These are phyloP conservation scores for Pisolithus sp. DNA, from an alignment of 768 basidiomycete genomes.

Conservation along the genomic window DNA sequence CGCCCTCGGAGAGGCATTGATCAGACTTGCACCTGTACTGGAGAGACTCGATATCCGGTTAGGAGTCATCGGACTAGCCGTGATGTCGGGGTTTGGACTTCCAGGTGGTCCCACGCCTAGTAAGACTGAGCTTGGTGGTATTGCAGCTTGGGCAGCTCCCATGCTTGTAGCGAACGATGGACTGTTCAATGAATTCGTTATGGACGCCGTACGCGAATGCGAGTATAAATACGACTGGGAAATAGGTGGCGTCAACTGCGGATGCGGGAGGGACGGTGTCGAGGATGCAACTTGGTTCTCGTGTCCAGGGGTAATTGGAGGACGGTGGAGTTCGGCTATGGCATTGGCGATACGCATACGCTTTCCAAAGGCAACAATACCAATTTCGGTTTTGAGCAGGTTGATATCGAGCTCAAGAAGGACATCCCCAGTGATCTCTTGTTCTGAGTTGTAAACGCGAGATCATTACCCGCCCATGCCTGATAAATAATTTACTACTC, in stretches of 20 bases:
- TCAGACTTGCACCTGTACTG: slow-evolving; percentile 21
- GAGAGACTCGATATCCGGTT: slow-evolving; percentile 24
- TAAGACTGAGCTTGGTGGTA: slow-evolving; percentile 15
- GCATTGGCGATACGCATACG: slow-evolving; percentile 90
- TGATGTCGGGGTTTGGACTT: slow-evolving; percentile 21
- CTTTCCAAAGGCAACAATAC: slow-evolving; percentile 90
- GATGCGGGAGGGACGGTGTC: slow-evolving; percentile 26
- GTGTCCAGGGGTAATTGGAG: slow-evolving; percentile 55
- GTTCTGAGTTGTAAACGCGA: slow-evolving; percentile 49
- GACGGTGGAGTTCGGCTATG: slow-evolving; percentile 78
- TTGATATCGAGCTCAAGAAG: slow-evolving; percentile 89
- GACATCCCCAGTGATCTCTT: slow-evolving; percentile 98
- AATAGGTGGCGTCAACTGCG: slow-evolving; percentile 21
- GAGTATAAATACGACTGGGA: slow-evolving; percentile 28
- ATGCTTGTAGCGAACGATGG: slow-evolving; percentile 28
- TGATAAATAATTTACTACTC: slow-evolving; percentile 18
- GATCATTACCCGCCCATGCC: neutral
- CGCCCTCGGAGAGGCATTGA: slow-evolving; percentile 7
- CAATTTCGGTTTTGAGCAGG: slow-evolving; percentile 88
- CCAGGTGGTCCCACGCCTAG: slow-evolving; percentile 24
- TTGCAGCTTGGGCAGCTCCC: slow-evolving; percentile 19
- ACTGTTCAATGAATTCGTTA: slow-evolving; percentile 40
- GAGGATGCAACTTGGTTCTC: slow-evolving; percentile 29
- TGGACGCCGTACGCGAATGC: slow-evolving; percentile 34
- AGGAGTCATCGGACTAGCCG: slow-evolving; percentile 10